These are phyloP conservation scores for Aspergillus bridgeri DNA, from an alignment of 495 filamentous ascomycete genomes.

Conservation along the genomic window DNA sequence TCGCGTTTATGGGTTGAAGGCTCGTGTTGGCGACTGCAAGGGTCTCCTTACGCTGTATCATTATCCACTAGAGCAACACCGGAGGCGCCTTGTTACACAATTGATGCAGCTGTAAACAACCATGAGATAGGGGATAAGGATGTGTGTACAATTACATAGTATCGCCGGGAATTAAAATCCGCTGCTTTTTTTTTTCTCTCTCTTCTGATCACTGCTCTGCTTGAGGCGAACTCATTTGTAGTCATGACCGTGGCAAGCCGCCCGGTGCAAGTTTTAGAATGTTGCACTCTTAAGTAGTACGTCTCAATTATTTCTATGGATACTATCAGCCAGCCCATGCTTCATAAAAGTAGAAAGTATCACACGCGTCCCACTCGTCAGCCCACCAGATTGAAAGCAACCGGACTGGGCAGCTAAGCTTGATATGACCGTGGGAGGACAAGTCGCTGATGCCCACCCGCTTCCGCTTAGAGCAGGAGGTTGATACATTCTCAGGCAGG, in stretches of 20 bases:
- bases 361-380: not conserved
- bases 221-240: not conserved
- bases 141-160: constrained; percentile 22
- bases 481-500: not conserved
- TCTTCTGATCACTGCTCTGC: not conserved
- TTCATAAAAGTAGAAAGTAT: not conserved
- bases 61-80: constrained; percentile 29
- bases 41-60: constrained; percentile 34
- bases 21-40: constrained; percentile 9
- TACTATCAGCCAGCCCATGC: not conserved
- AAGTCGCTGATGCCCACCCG: not conserved
- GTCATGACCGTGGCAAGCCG: not conserved
- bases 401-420: not conserved
- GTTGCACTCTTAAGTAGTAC: not conserved
- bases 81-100: constrained; percentile 23
- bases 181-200: constrained; percentile 4
- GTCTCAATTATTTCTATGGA: not conserved
- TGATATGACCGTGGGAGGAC: not conserved
- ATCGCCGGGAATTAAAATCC: constrained; percentile 13
- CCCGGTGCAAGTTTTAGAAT: not conserved
- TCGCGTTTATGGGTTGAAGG: constrained; percentile 8
- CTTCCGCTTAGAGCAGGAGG: not conserved
- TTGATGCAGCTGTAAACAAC: constrained; percentile 27
- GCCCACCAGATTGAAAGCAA: not conserved
- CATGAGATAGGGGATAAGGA: constrained; percentile 11